A percentile compares a stretch with the other conserved stretches of the same genome.
Evolutionary conservation across 75 land plant genomes (phyloP).

Genomic region (Adiantum capillusveneris): DNA sequence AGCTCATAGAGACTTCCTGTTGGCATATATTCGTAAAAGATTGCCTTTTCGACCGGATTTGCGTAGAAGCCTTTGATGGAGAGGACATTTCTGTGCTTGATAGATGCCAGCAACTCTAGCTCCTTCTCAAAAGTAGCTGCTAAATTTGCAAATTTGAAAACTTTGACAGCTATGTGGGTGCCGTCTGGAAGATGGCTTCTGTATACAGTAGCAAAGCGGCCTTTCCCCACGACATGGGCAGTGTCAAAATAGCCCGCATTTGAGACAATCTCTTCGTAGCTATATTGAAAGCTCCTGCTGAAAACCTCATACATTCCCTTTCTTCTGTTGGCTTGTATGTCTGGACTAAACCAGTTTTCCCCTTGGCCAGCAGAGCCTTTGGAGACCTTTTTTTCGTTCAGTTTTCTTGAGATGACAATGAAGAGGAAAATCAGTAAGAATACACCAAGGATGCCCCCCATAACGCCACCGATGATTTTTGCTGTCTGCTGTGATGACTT

Average conservation of each 20-base stretch:
- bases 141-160: neutral
- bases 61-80: conserved; percentile 5
- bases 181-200: neutral
- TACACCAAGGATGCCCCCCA: too few species aligned
- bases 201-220: conserved; percentile 5
- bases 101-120: neutral
- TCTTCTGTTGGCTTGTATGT: neutral
- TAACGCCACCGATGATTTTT: too few species aligned
- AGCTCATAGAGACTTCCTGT: conserved; percentile 7
- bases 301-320: conserved; percentile 6
- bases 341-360: neutral
- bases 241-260: conserved; percentile 1
- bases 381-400: neutral
- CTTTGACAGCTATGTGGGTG: conserved; percentile 2
- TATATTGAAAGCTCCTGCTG: neutral
- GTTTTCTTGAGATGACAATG: too few species aligned
- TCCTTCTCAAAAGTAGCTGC: conserved; percentile 2
- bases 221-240: conserved; percentile 1
- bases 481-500: too few species aligned
- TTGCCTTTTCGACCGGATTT: conserved; percentile 5
- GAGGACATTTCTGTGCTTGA: conserved; percentile 9
- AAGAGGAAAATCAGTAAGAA: too few species aligned
- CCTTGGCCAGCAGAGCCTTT: neutral
- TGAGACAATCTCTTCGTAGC: conserved; percentile 5
- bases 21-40: conserved; percentile 14